phyloP scores from a whole-genome alignment of 1,284 basidiomycete species.

The Cutaneotrichosporon cutaneum region DNA sequence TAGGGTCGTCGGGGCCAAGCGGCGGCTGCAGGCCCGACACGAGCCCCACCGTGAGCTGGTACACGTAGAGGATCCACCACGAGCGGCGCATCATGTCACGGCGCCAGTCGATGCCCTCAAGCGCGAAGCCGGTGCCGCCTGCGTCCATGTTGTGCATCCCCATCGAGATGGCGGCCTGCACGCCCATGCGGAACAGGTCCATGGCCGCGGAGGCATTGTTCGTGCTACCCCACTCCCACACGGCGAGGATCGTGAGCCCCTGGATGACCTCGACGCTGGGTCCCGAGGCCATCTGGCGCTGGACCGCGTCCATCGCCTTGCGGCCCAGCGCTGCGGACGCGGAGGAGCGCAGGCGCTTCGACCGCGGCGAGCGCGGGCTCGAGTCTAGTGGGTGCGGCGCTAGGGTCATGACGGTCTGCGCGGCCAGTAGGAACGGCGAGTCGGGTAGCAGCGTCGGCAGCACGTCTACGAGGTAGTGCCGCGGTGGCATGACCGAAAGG shows the following conservation, averaged over 20 bases:
- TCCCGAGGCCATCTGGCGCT: conserved; percentile 15
- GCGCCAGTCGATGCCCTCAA: conserved; percentile 49
- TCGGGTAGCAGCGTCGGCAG: conserved; percentile 35
- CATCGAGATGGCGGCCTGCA: conserved; percentile 49
- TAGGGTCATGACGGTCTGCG: conserved; percentile 50
- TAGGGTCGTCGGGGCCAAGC: conserved; percentile 43
- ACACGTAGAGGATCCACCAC: conserved; percentile 51
- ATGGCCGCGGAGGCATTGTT: conserved; percentile 39
- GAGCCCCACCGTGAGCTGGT: conserved; percentile 38
- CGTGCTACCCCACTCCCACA: conserved; percentile 52
- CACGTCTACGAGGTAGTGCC: conserved; percentile 39
- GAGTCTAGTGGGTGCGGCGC: conserved; percentile 48
- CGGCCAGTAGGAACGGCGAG: conserved; percentile 52
- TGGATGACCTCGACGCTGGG: conserved; percentile 47
- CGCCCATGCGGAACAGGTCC: conserved; percentile 34
- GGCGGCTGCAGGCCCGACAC: conserved; percentile 37
- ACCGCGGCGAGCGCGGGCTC: conserved; percentile 37
- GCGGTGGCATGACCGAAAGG: conserved; percentile 49
- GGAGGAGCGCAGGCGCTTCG: conserved; percentile 41
- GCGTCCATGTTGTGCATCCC: conserved; percentile 48
- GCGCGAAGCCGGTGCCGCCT: conserved; percentile 13
- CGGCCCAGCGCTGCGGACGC: conserved; percentile 33
- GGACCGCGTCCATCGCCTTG: conserved; percentile 29
- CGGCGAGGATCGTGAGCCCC: conserved; percentile 44
- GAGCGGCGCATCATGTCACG: conserved; percentile 50